These are phyloP conservation scores for Rubia tinctorum DNA, from an alignment of 305 asterid species.

Conservation along the genomic window DNA sequence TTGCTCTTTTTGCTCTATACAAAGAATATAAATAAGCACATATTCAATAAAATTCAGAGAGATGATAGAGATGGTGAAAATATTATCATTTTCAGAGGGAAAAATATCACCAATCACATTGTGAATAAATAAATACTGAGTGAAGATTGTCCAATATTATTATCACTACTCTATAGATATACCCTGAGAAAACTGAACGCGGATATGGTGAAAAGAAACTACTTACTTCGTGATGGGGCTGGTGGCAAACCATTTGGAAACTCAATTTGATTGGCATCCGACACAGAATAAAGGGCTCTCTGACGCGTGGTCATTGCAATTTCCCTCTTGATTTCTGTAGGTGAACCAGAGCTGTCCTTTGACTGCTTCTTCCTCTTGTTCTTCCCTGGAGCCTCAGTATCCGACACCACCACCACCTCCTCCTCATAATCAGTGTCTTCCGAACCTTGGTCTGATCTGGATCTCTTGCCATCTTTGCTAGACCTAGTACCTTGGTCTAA, in stretches of 20 bases:
- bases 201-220: conserved; percentile 6
- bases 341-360: conserved; percentile 58
- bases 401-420: conserved; percentile 51
- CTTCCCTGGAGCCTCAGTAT: conserved; percentile 54
- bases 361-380: conserved; percentile 43
- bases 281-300: conserved; percentile 65
- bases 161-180: neutral
- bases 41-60: neutral
- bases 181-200: neutral
- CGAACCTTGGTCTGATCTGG: conserved; percentile 40
- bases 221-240: conserved; percentile 85
- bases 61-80: too few species aligned
- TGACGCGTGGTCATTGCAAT: conserved; percentile 87
- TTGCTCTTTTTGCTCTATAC: conserved; percentile 82
- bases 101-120: too few species aligned
- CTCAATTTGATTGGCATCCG: conserved; percentile 65
- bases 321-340: conserved; percentile 68
- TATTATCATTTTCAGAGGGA: too few species aligned
- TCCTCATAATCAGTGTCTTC: conserved; percentile 65
- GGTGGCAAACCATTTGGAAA: conserved; percentile 95
- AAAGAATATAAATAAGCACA: conserved; percentile 16
- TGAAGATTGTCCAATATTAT: neutral
- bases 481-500: conserved; percentile 40
- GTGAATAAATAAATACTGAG: neutral
- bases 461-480: conserved; percentile 41